Evolutionary conservation across 495 filamentous ascomycete species (phyloP), one percentile per base, ranked within the genome.

Genomic region (Cryomyces antarcticus): DNA sequence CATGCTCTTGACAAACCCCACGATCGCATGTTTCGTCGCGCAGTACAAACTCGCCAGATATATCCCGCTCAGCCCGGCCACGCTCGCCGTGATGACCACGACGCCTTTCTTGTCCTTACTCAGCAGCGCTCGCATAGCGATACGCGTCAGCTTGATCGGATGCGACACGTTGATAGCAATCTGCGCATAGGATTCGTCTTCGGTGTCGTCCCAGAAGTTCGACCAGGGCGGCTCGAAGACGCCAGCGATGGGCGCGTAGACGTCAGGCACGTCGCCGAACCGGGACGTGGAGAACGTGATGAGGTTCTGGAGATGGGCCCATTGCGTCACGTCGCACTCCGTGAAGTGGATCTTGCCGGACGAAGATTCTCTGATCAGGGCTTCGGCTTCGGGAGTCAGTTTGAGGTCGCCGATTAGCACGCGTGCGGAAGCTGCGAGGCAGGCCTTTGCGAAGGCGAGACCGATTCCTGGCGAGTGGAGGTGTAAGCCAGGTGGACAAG

Each of bases 1-100:
- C 50, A 64, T 52, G 3, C 49, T 50, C 37, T 53, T 56, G 12
- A 49, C 51, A 43, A 64, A 62, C 13, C 57, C 59, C 3, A 60
- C 45, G 13, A 63, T 37, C 2, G 57, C 59, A 45, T 62, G 56
- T 43, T 63, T 64, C 12, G 45, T 51, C 2, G 61, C 53, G 45
- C 50, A 61, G 43, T 62, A 63, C 4, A 64, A 38, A 5, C 57
- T 46, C 7, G 46, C 48, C 7, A 43, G 46, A 28, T 57, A 50
- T 6, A 3, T 31, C 0, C 52, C 54, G 0, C 38, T 41, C 6
- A 58, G 41, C 5, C 61, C 61, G 5, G 51, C 57, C 4, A 57
- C 43, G 30, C 46, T 51, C 5, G 58, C 44, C 3, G 53, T 42
- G 13, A 53, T 43, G 33, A 52, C 31, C 1, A 56, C 31, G 27